A percentile compares a stretch with the other conserved stretches of the same genome.
Evolutionary conservation across 192 early-diverging fungal species (phyloP).

Genomic region (Thoreauomyces humboldtii): DNA sequence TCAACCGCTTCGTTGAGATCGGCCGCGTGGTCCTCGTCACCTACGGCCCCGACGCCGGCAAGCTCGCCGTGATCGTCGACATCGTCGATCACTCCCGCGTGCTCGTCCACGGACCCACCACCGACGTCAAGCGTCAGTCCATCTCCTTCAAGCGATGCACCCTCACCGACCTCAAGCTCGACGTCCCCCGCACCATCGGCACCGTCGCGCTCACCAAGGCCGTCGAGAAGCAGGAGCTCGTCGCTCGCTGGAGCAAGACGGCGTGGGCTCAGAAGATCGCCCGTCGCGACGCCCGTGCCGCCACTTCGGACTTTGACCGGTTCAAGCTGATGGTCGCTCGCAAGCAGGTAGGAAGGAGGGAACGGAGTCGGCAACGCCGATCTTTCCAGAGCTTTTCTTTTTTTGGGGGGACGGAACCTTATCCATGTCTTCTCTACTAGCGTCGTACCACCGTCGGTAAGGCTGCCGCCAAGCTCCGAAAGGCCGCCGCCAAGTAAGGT

Average conservation of each 20-base stretch:
- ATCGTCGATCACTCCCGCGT: slow-evolving; percentile 99
- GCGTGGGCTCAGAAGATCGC: slow-evolving; percentile 96
- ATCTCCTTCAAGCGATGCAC: slow-evolving; percentile 86
- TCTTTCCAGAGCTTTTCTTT: neutral
- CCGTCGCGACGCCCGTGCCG: slow-evolving; percentile 71
- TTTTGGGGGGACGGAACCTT: no score
- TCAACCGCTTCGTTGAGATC: slow-evolving; percentile 82
- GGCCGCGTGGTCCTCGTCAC: slow-evolving; percentile 97
- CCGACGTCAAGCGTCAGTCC: slow-evolving; percentile 83
- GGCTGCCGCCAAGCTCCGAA: slow-evolving; percentile 43
- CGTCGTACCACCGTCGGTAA: slow-evolving; percentile 39
- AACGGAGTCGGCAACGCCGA: neutral
- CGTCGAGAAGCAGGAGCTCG: slow-evolving; percentile 82
- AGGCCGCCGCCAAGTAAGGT: slow-evolving; percentile 26
- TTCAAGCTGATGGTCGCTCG: slow-evolving; percentile 96
- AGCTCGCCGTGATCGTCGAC: slow-evolving; percentile 98
- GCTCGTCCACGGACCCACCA: slow-evolving; percentile 96
- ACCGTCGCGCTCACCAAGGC: slow-evolving; percentile 72
- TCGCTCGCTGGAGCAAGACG: slow-evolving; percentile 81
- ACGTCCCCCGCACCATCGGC: slow-evolving; percentile 79
- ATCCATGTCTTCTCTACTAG: slow-evolving; percentile 17
- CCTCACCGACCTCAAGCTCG: slow-evolving; percentile 86
- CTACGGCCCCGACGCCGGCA: slow-evolving; percentile 91
- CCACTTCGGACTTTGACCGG: slow-evolving; percentile 91
- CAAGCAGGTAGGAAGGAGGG: slow-evolving; percentile 69